Evolutionary conservation across 352 stramenopile species (phyloP).

Genomic region (Peronospora belbahrii): DNA sequence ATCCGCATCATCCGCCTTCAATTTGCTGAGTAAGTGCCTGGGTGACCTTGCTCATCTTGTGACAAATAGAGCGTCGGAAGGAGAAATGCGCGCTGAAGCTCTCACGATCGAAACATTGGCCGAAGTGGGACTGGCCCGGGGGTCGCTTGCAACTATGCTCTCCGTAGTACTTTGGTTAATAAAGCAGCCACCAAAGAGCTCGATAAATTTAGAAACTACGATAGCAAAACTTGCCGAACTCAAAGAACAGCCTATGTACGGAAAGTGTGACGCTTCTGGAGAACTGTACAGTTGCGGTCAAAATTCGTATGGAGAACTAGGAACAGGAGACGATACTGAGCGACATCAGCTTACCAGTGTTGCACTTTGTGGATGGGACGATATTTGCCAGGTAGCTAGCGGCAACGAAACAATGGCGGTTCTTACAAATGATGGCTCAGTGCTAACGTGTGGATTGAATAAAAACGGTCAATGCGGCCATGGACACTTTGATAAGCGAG

Average conservation of each 20-base stretch:
- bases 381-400: slow-evolving; percentile 77
- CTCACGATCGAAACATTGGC: slow-evolving; percentile 65
- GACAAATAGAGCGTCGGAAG: slow-evolving; percentile 4
- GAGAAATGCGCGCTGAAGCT: slow-evolving; percentile 31
- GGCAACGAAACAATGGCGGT: slow-evolving; percentile 79
- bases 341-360: slow-evolving; percentile 72
- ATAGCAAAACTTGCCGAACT: slow-evolving; percentile 64
- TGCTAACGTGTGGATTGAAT: slow-evolving; percentile 80
- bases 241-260: slow-evolving; percentile 84
- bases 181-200: slow-evolving; percentile 35
- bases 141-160: slow-evolving; percentile 65
- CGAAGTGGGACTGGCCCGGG: slow-evolving; percentile 62
- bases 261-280: slow-evolving; percentile 74
- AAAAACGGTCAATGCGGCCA: slow-evolving; percentile 86
- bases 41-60: slow-evolving; percentile 29
- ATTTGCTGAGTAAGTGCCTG: slow-evolving; percentile 65
- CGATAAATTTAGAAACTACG: slow-evolving; percentile 45
- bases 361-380: slow-evolving; percentile 69
- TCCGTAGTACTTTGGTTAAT: slow-evolving; percentile 65
- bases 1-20: slow-evolving; percentile 65
- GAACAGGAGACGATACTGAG: slow-evolving; percentile 79
- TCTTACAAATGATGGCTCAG: slow-evolving; percentile 72
- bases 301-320: slow-evolving; percentile 85
- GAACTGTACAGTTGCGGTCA: slow-evolving; percentile 85
- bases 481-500: slow-evolving; percentile 79